Conservation (phyloP, 805 yeast genomes). For the Candida michaelii region DNA sequence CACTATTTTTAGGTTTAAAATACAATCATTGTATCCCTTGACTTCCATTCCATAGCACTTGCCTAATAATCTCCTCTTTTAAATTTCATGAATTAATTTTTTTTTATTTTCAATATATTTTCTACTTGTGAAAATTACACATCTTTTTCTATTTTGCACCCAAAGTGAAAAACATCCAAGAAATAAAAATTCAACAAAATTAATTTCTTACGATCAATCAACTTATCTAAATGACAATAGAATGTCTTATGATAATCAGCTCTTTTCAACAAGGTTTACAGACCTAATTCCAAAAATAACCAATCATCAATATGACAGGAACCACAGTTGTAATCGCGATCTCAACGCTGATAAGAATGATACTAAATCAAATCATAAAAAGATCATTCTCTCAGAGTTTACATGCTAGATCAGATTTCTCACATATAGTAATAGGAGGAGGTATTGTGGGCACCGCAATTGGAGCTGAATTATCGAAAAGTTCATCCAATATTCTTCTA, state of each 20-base stretch:
- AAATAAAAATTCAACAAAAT: conserved; percentile 1
- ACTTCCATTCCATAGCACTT: too few relatives aligned
- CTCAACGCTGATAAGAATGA: conserved; percentile 1
- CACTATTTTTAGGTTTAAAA: too few relatives aligned
- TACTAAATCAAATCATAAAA: background rate
- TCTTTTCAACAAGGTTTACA: background rate
- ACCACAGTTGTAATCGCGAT: background rate
- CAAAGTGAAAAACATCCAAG: background rate
- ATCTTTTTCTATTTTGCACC: conserved; percentile 2
- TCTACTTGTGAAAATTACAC: background rate
- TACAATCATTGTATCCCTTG: too few relatives aligned
- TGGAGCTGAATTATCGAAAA: conserved; percentile 61
- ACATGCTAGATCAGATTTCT: conserved; percentile 44
- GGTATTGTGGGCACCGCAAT: conserved; percentile 84
- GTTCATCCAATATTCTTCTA: conserved; percentile 53
- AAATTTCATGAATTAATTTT: background rate
- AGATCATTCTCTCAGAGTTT: background rate
- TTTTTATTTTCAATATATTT: background rate
- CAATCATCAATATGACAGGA: background rate
- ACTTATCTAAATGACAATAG: too few relatives aligned
- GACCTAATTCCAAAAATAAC: background rate
- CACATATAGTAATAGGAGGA: conserved; percentile 78
- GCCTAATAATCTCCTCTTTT: too few relatives aligned
- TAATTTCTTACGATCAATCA: too few relatives aligned
- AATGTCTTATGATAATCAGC: too few relatives aligned